A percentile compares a stretch with the other conserved stretches of the same genome.
Evolutionary conservation across 73 alveolate genomes (phyloP).

Genomic region (Uronychia setigera): DNA sequence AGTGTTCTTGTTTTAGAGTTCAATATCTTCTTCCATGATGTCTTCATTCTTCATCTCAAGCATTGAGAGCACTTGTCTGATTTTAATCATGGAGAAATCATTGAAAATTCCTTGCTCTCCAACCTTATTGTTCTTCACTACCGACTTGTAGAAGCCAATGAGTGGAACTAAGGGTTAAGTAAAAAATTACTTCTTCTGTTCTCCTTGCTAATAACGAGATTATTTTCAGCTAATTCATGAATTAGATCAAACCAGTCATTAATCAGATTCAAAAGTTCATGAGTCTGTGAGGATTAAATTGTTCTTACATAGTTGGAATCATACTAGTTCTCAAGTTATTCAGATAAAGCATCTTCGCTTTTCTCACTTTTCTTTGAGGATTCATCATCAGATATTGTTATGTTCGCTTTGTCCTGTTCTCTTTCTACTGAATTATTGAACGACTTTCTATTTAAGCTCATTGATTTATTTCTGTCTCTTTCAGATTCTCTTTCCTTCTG

Average conservation of each 20-base stretch:
- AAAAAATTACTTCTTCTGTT: neutral
- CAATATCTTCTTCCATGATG: neutral
- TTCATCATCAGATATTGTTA: neutral
- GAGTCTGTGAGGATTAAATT: neutral
- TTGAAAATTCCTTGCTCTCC: neutral
- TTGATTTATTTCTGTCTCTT: neutral
- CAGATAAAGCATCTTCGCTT: neutral
- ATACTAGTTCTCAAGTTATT: neutral
- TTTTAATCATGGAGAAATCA: neutral
- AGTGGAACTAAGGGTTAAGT: neutral
- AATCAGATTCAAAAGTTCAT: neutral
- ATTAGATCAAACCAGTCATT: neutral
- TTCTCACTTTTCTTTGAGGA: neutral
- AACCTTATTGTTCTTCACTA: neutral
- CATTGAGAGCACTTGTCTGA: neutral
- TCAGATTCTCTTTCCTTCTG: neutral
- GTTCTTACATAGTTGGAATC: neutral
- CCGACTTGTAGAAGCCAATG: neutral
- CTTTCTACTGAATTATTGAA: too few species aligned
- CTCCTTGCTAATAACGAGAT: neutral
- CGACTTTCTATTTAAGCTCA: too few species aligned
- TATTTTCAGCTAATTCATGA: neutral
- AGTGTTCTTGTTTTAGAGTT: conserved; percentile 4
- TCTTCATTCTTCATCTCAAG: neutral
- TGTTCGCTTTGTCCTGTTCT: neutral